Base-by-base conservation (phyloP, 192 early-diverging fungal species). In the Thoreauomyces humboldtii region DNA sequence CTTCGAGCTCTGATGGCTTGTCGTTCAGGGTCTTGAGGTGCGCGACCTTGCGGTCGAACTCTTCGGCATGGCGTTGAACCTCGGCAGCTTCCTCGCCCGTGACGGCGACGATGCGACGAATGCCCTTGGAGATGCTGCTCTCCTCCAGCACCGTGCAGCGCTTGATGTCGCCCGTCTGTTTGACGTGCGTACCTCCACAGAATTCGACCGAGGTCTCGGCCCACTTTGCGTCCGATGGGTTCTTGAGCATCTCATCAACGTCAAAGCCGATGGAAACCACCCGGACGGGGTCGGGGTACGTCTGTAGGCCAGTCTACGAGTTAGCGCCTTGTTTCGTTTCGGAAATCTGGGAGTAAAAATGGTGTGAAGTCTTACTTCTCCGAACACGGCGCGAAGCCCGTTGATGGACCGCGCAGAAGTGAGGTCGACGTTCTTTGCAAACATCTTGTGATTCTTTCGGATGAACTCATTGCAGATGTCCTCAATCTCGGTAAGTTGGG, bases 161-260 rank as follows among this genome's bases (percentile, higher is more conserved):
- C 77, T 92, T 94, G 60, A 98, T 92, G 44, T 95, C 93, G 7
- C 86, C 82, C 1, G 96, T 98, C 75, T 86, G 82, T 24, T 81
- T 77, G 27, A 97, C 94, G 62, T 98, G 96, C 76, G 95, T 98
- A 67, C 96, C 96, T 65, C 96, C 96, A 72, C 96, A 98, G 75
- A 98, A 93, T 78, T 98, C 96, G 56, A 98, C 86, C 36, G 91
- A 93, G 58, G 86, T 87, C 43, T 79, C 78, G 15, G 72, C 70
- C 96, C 96, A 99, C 57, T 86, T 81, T 31, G 79, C 77, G 65
- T 94, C 92, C 24, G 81, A 71, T 4, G 90, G 88, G 75, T 91
- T 81, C 57, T 82, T 79, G 25, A 95, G 73, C n/a, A 99, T 77
- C 27, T 91, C 88, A 59, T 93, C 89, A 17, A 97, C 80, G 66